A percentile compares a stretch with the other conserved stretches of the same genome.
Evolutionary conservation across 2,329 filamentous ascomycete species (phyloP).

Genomic region (Ilyonectria robusta): DNA sequence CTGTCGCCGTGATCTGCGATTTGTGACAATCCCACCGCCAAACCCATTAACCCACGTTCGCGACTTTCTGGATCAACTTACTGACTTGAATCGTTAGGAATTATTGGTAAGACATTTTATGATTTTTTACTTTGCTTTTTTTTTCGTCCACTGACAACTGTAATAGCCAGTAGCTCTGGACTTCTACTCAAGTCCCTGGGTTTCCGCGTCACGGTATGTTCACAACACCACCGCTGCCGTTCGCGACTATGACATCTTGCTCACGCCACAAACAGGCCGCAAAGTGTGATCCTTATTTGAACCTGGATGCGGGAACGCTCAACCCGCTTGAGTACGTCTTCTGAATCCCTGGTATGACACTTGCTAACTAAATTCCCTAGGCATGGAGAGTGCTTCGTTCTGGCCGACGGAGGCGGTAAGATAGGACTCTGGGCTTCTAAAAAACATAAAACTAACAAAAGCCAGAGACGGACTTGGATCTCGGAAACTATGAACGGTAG

Average conservation of each 20-base stretch:
- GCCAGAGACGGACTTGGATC: conserved; percentile 64
- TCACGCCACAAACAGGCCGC: conserved; percentile 46
- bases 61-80: not conserved
- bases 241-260: not conserved
- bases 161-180: conserved; percentile 62
- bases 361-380: conserved; percentile 55
- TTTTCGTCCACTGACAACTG: conserved; percentile 20
- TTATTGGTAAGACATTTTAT: conserved; percentile 8
- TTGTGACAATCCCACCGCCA: not conserved
- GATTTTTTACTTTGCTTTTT: not conserved
- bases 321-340: conserved; percentile 51
- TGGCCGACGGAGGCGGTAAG: conserved; percentile 72
- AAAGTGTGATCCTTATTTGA: conserved; percentile 67
- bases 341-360: not conserved
- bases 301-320: conserved; percentile 53
- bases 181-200: conserved; percentile 85
- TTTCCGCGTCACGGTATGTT: conserved; percentile 73
- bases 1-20: not conserved
- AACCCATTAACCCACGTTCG: not conserved
- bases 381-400: conserved; percentile 92
- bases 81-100: conserved; percentile 21
- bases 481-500: conserved; percentile 70
- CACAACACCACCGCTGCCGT: not conserved
- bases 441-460: conserved; percentile 18
- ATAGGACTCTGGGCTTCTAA: not conserved